A percentile compares a stretch with the other conserved stretches of the same genome.
These are phyloP conservation scores for Cavenderia fasciculata DNA, from an alignment of 78 protist species.

Conservation along the genomic window DNA sequence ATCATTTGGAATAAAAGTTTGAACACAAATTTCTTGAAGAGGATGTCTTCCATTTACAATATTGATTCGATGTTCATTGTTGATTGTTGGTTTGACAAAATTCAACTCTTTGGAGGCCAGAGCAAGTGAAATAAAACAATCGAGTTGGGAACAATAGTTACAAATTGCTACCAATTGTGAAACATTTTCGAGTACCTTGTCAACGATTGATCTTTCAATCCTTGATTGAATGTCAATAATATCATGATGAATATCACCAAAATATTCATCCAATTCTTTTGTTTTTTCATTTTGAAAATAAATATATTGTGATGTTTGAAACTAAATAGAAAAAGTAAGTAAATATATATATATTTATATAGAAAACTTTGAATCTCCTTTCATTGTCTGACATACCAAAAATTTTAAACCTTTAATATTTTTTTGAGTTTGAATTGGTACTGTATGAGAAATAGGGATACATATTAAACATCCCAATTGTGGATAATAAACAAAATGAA, in stretches of 20 bases:
- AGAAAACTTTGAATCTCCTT: no score
- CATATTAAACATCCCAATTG: slow-evolving; percentile 71
- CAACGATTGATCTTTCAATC: slow-evolving; percentile 20
- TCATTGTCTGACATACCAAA: not conserved
- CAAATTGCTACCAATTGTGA: not conserved
- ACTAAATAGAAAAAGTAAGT: not conserved
- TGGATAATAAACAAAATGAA: slow-evolving; percentile 66
- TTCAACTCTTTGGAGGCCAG: not conserved
- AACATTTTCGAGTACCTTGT: not conserved
- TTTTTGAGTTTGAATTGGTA: not conserved
- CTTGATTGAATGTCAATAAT: slow-evolving; percentile 50
- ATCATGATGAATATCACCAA: slow-evolving; percentile 74
- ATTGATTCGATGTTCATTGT: not conserved
- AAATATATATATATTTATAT: not conserved
- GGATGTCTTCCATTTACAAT: slow-evolving; percentile 47
- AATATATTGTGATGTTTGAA: slow-evolving; percentile 39
- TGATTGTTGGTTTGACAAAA: slow-evolving; percentile 8
- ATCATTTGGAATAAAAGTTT: slow-evolving; percentile 51
- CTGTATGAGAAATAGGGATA: slow-evolving; percentile 8
- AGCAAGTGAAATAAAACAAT: slow-evolving; percentile 27
- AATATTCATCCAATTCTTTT: slow-evolving; percentile 38
- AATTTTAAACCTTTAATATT: not conserved
- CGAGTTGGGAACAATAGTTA: slow-evolving; percentile 29
- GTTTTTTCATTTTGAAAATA: slow-evolving; percentile 60
- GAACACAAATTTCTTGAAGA: slow-evolving; percentile 28